Evolutionary conservation across 2,329 filamentous ascomycete genomes (phyloP).

Genomic region (Apiospora marii): DNA sequence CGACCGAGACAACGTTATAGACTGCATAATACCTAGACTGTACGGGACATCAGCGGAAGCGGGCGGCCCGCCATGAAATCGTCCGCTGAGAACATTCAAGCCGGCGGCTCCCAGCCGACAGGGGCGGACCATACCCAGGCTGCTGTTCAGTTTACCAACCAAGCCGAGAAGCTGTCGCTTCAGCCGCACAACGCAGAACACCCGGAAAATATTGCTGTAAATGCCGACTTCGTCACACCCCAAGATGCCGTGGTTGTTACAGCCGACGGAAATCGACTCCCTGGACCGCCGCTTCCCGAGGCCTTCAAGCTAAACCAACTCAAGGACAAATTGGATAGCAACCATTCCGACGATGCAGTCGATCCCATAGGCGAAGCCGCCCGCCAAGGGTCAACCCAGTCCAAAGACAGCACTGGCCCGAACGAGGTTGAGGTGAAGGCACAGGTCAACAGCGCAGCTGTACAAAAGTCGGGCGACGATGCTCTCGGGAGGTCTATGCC

Average conservation of each 20-base stretch:
- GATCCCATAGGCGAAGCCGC: constrained; percentile 40
- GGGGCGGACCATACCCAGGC: constrained; percentile 44
- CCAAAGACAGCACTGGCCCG: constrained; percentile 19
- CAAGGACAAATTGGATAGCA: constrained; percentile 55
- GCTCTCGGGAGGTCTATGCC: constrained; percentile 60
- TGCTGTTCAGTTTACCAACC: constrained; percentile 65
- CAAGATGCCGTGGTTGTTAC: constrained; percentile 77
- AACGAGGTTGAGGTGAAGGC: constrained; percentile 27
- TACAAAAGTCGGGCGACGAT: constrained; percentile 55
- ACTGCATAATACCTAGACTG: not conserved
- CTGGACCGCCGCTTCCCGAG: constrained; percentile 73
- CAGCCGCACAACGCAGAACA: constrained; percentile 41
- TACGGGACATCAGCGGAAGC: not conserved
- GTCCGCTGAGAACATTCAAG: constrained; percentile 29
- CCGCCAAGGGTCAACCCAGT: constrained; percentile 36
- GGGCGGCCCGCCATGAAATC: constrained; percentile 32
- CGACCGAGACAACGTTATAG: not conserved
- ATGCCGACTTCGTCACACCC: constrained; percentile 72
- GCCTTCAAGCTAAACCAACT: constrained; percentile 74
- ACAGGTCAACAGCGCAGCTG: constrained; percentile 43
- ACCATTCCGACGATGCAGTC: constrained; percentile 35
- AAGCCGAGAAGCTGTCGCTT: constrained; percentile 65
- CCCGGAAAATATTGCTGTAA: constrained; percentile 53
- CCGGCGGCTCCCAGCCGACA: constrained; percentile 31
- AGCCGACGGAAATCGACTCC: constrained; percentile 70